phyloP scores from a whole-genome alignment of 495 filamentous ascomycete genomes.

The Neurospora sp. region DNA sequence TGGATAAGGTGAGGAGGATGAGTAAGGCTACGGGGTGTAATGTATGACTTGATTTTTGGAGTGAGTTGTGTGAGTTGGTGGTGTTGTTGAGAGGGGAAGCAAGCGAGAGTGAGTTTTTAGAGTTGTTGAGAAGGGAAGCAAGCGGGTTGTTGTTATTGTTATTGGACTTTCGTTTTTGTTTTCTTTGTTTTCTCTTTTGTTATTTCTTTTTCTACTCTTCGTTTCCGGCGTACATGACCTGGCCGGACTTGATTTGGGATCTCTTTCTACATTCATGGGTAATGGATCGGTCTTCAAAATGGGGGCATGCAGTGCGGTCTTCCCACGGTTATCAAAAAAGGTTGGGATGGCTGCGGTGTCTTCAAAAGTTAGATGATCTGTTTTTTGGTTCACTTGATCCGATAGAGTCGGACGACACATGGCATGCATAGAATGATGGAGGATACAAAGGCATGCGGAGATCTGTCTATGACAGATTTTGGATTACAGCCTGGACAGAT shows the following conservation, averaged over 20 bases:
- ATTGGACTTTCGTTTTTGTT: neutral
- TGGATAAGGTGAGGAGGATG: neutral
- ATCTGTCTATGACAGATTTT: neutral
- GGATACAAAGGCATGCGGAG: neutral
- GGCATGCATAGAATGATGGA: neutral
- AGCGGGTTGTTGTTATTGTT: neutral
- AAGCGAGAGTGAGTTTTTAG: neutral
- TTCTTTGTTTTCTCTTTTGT: neutral
- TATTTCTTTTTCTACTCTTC: neutral
- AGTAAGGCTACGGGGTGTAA: neutral
- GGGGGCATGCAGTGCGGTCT: neutral
- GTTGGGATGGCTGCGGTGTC: neutral
- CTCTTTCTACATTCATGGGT: neutral
- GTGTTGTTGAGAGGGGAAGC: neutral
- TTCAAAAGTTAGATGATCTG: neutral
- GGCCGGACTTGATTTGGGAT: neutral
- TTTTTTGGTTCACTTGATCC: neutral
- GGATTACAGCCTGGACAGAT: neutral
- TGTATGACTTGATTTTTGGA: neutral
- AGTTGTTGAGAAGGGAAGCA: neutral
- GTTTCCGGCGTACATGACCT: neutral
- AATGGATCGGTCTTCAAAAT: neutral
- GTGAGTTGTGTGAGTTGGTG: neutral
- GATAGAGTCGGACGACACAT: neutral
- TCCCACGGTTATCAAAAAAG: neutral